A percentile compares a stretch with the other conserved stretches of the same genome.
phyloP scores from a whole-genome alignment of 805 yeast species.

The Suhomyces pyralidae region DNA sequence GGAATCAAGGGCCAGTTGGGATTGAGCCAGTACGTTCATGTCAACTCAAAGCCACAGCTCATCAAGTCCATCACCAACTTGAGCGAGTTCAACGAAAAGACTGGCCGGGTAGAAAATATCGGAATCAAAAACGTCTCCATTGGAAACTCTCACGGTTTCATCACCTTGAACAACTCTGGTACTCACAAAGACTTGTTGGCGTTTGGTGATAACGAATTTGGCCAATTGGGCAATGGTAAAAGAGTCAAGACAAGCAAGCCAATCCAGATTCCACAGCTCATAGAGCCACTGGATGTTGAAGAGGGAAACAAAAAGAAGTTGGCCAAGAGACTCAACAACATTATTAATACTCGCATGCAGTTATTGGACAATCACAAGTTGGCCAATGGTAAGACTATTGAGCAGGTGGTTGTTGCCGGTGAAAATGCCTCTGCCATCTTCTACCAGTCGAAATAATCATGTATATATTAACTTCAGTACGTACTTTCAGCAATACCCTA shows the following conservation, averaged over 20 bases:
- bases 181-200: conserved; percentile 53
- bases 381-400: conserved; percentile 28
- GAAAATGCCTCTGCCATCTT: conserved; percentile 59
- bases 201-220: conserved; percentile 84
- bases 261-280: conserved; percentile 47
- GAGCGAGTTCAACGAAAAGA: conserved; percentile 53
- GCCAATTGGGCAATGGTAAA: conserved; percentile 85
- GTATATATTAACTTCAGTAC: background rate
- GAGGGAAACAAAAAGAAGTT: conserved; percentile 16
- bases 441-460: conserved; percentile 34
- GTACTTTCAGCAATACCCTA: background rate
- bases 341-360: conserved; percentile 45
- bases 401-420: conserved; percentile 64
- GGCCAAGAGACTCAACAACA: conserved; percentile 29
- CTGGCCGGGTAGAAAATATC: conserved; percentile 40
- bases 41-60: conserved; percentile 63
- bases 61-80: conserved; percentile 48
- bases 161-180: conserved; percentile 50
- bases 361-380: conserved; percentile 29
- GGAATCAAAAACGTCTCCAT: conserved; percentile 51
- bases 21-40: conserved; percentile 69
- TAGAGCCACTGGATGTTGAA: conserved; percentile 50
- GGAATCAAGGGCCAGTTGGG: conserved; percentile 89
- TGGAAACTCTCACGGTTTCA: conserved; percentile 65
- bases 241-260: conserved; percentile 58